These are phyloP conservation scores for Salix udensis DNA, from an alignment of 345 rosid genomes.

Conservation along the genomic window DNA sequence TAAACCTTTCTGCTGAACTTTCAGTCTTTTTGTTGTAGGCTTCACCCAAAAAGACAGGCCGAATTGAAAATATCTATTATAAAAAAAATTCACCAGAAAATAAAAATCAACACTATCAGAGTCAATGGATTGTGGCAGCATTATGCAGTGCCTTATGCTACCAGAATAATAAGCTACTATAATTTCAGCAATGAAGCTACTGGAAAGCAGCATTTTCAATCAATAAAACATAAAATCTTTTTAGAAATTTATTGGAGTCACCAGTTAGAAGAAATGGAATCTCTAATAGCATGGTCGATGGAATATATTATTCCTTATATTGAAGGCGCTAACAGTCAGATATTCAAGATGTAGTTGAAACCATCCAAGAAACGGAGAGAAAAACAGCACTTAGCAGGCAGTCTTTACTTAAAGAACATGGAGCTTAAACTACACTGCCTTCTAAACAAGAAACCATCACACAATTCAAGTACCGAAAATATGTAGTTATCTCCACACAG, in stretches of 20 bases:
- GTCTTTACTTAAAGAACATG: background rate
- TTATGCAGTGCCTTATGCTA: constrained; percentile 5
- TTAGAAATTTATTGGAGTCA: background rate
- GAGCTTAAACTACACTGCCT: background rate
- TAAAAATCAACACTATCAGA: constrained; percentile 16
- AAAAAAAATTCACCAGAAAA: constrained; percentile 24
- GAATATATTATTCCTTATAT: background rate
- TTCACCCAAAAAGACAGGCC: constrained; percentile 52
- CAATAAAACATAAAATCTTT: background rate
- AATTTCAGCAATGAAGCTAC: background rate
- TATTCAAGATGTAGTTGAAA: background rate
- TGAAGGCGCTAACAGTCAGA: background rate
- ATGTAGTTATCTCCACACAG: background rate
- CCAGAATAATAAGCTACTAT: background rate
- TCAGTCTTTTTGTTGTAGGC: constrained; percentile 54
- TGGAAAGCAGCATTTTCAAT: constrained; percentile 4
- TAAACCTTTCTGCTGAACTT: constrained; percentile 54
- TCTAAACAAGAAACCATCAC: background rate
- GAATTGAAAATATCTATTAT: constrained; percentile 59
- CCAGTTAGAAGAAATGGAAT: background rate
- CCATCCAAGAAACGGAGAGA: background rate
- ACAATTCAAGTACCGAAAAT: background rate
- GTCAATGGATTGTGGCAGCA: constrained; percentile 9
- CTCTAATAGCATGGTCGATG: background rate
- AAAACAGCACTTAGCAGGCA: background rate